phyloP scores from a whole-genome alignment of 2,329 filamentous ascomycete genomes.

The Botrytis paeoniae region DNA sequence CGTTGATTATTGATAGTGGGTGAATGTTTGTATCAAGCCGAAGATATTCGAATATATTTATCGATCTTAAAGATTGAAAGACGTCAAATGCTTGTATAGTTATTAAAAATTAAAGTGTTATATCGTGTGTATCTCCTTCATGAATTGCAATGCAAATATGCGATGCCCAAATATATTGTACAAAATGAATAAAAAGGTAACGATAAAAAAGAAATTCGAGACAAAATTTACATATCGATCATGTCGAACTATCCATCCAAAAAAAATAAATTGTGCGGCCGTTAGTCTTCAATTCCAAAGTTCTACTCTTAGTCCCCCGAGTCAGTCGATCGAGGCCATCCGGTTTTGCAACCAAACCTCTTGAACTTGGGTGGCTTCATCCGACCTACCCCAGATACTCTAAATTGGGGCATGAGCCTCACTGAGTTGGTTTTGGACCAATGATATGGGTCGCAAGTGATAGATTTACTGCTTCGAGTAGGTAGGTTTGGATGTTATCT shows the following conservation, averaged over 20 bases:
- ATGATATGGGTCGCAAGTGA: neutral
- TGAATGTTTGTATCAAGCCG: neutral
- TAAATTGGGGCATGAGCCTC: neutral
- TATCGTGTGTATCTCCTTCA: neutral
- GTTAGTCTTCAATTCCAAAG: neutral
- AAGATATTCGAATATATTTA: neutral
- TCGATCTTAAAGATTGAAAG: neutral
- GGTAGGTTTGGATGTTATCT: neutral
- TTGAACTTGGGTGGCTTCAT: neutral
- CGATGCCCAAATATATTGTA: neutral
- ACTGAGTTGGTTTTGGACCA: neutral
- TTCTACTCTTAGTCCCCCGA: neutral
- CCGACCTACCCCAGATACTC: neutral
- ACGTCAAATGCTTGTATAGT: neutral
- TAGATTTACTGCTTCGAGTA: neutral
- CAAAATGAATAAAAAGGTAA: neutral
- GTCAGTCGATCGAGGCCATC: neutral
- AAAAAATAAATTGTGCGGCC: neutral
- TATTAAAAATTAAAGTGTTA: neutral
- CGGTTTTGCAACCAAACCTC: neutral
- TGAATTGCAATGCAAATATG: neutral
- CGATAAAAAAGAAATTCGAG: neutral
- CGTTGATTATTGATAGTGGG: neutral
- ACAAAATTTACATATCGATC: neutral
- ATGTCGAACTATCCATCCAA: neutral